Evolutionary conservation across 257 asterid species (phyloP).

Genomic region (Penstemon newberryi): DNA sequence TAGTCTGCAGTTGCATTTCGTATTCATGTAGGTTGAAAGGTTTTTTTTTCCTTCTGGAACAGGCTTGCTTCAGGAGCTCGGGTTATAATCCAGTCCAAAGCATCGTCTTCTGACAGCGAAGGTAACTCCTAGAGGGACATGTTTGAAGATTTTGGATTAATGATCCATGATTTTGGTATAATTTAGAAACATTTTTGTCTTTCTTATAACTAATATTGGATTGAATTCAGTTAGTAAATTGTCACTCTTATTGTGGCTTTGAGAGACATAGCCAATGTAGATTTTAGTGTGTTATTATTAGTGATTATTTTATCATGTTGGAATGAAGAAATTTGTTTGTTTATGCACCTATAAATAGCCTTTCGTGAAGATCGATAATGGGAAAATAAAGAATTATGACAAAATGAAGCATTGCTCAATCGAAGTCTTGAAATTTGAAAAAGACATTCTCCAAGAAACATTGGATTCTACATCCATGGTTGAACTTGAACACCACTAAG

Average conservation of each 20-base stretch:
- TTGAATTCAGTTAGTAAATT: conserved; percentile 16
- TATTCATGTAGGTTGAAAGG: conserved; percentile 42
- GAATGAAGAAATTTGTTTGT: background rate
- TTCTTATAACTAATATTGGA: background rate
- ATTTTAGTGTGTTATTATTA: background rate
- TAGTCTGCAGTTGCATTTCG: conserved; percentile 12
- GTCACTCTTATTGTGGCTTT: background rate
- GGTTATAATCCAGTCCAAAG: conserved; percentile 76
- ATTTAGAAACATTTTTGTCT: background rate
- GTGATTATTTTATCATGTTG: background rate
- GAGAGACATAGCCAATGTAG: background rate
- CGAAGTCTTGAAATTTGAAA: background rate
- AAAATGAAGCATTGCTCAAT: background rate
- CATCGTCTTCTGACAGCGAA: conserved; percentile 35
- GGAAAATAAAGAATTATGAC: background rate
- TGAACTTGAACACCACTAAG: background rate
- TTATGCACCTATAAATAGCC: background rate
- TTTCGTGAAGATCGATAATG: background rate
- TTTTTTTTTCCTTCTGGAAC: conserved; percentile 26
- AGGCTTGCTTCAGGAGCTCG: conserved; percentile 99
- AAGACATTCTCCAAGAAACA: conserved; percentile 16
- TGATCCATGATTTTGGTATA: background rate
- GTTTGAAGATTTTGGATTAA: background rate
- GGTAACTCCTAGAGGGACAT: conserved; percentile 28
- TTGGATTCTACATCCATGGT: background rate